These are phyloP conservation scores for Pythium phragmiticola DNA, from an alignment of 352 stramenopile genomes.

Conservation along the genomic window DNA sequence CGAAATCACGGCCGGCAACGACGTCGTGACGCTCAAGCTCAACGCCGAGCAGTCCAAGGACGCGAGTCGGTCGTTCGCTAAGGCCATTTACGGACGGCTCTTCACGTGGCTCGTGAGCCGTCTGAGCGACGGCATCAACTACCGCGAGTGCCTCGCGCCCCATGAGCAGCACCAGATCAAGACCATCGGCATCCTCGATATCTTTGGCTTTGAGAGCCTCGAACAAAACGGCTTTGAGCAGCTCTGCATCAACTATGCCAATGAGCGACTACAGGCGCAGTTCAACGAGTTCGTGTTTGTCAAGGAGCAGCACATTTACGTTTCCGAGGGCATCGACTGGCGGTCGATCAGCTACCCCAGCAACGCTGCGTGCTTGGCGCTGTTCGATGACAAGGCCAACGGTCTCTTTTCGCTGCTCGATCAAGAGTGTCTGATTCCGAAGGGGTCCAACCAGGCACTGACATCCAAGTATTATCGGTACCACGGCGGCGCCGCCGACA, in stretches of 20 bases:
- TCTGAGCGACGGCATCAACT: constrained; percentile 83
- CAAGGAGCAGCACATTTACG: constrained; percentile 82
- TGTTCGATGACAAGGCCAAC: constrained; percentile 82
- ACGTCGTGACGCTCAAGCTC: constrained; percentile 83
- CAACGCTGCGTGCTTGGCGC: constrained; percentile 72
- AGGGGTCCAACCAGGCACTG: constrained; percentile 77
- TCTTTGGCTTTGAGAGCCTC: constrained; percentile 89
- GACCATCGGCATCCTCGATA: constrained; percentile 87
- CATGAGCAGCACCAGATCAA: constrained; percentile 51
- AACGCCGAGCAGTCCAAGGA: constrained; percentile 80
- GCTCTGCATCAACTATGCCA: constrained; percentile 88
- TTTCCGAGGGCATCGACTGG: constrained; percentile 86
- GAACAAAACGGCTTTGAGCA: constrained; percentile 84
- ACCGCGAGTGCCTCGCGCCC: constrained; percentile 40
- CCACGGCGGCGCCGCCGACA: constrained; percentile 39
- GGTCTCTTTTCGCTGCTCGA: constrained; percentile 82
- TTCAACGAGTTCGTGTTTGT: constrained; percentile 91
- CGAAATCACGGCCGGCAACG: constrained; percentile 91
- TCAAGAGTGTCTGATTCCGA: constrained; percentile 83
- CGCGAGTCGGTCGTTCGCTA: constrained; percentile 92
- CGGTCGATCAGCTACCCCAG: constrained; percentile 75
- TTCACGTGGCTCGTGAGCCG: constrained; percentile 95
- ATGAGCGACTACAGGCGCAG: constrained; percentile 81
- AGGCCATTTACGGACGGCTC: constrained; percentile 95
- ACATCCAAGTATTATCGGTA: constrained; percentile 84